These are phyloP conservation scores for Camelina sativa DNA, from an alignment of 345 rosid species.

Conservation along the genomic window DNA sequence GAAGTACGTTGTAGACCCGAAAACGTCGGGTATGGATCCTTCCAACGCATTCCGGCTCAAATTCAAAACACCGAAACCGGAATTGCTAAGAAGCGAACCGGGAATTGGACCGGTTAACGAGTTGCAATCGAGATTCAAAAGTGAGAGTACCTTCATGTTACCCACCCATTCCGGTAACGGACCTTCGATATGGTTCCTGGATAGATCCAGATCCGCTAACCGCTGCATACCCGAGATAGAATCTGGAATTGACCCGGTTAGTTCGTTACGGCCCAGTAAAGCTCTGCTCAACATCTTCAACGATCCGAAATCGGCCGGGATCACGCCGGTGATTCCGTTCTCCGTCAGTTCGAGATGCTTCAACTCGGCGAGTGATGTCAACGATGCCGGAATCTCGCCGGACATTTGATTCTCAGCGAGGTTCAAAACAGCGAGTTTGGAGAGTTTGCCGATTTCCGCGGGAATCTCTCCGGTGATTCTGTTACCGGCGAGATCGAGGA, in stretches of 20 bases:
- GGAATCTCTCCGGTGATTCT: slow-evolving; percentile 74
- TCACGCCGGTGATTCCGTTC: slow-evolving; percentile 65
- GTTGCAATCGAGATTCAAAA: slow-evolving; percentile 73
- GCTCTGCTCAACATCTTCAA: slow-evolving; percentile 82
- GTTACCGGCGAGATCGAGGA: slow-evolving; percentile 84
- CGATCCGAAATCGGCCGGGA: slow-evolving; percentile 72
- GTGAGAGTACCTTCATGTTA: slow-evolving; percentile 76
- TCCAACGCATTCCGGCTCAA: slow-evolving; percentile 76
- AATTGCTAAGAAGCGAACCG: slow-evolving; percentile 50
- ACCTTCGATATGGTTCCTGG: slow-evolving; percentile 69
- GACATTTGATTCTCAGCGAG: slow-evolving; percentile 76
- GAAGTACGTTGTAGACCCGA: slow-evolving; percentile 69
- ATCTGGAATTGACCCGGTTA: slow-evolving; percentile 69
- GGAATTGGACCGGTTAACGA: slow-evolving; percentile 67
- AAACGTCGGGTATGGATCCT: slow-evolving; percentile 81
- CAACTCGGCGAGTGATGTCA: slow-evolving; percentile 60
- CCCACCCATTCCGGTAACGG: slow-evolving; percentile 68
- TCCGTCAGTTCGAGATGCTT: slow-evolving; percentile 78
- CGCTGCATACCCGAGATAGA: slow-evolving; percentile 64
- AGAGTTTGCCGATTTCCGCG: slow-evolving; percentile 61
- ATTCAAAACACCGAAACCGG: slow-evolving; percentile 71
- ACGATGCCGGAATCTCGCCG: slow-evolving; percentile 67
- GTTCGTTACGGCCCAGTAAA: slow-evolving; percentile 68
- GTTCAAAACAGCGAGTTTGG: slow-evolving; percentile 66
- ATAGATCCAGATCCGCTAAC: slow-evolving; percentile 84